Evolutionary conservation across 148 eudicot genomes (phyloP).

Genomic region (Camellia sinensis): DNA sequence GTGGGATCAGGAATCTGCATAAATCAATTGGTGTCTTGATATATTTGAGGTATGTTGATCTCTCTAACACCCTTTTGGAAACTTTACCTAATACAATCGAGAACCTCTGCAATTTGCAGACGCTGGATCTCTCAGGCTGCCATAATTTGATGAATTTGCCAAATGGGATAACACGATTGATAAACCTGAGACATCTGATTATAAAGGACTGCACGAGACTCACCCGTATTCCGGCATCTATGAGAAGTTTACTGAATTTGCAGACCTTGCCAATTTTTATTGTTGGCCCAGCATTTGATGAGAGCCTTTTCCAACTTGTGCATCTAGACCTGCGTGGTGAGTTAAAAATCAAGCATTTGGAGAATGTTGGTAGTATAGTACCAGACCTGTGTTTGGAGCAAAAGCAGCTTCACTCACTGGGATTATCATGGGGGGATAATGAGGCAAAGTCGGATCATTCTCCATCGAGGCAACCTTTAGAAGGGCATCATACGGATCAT

Average conservation of each 20-base stretch:
- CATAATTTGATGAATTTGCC: slow-evolving; percentile 18
- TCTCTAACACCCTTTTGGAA: slow-evolving; percentile 10
- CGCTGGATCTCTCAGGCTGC: slow-evolving; percentile 17
- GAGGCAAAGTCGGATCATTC: not conserved
- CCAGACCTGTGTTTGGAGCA: slow-evolving; percentile 14
- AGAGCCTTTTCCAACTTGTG: slow-evolving; percentile 20
- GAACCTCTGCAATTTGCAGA: slow-evolving; percentile 18
- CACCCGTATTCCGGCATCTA: slow-evolving; percentile 10
- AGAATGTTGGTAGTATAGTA: slow-evolving; percentile 9
- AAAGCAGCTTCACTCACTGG: slow-evolving; percentile 16
- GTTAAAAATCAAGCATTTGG: slow-evolving; percentile 18
- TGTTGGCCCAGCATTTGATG: slow-evolving; percentile 9
- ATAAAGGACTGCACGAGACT: slow-evolving; percentile 11
- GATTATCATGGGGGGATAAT: slow-evolving; percentile 18
- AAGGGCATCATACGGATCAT: not conserved
- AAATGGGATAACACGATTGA: slow-evolving; percentile 6
- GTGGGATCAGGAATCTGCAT: slow-evolving; percentile 11
- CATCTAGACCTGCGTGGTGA: slow-evolving; percentile 26
- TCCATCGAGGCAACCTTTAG: slow-evolving; percentile 3
- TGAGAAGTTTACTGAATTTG: slow-evolving; percentile 12
- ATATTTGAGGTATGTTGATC: slow-evolving; percentile 22
- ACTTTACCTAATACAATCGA: slow-evolving; percentile 16
- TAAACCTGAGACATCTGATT: slow-evolving; percentile 23
- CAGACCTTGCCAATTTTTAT: slow-evolving; percentile 23
- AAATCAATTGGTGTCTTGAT: slow-evolving; percentile 18